These are phyloP conservation scores for Mollisia scopiformis DNA, from an alignment of 2,329 filamentous ascomycete genomes.

Conservation along the genomic window DNA sequence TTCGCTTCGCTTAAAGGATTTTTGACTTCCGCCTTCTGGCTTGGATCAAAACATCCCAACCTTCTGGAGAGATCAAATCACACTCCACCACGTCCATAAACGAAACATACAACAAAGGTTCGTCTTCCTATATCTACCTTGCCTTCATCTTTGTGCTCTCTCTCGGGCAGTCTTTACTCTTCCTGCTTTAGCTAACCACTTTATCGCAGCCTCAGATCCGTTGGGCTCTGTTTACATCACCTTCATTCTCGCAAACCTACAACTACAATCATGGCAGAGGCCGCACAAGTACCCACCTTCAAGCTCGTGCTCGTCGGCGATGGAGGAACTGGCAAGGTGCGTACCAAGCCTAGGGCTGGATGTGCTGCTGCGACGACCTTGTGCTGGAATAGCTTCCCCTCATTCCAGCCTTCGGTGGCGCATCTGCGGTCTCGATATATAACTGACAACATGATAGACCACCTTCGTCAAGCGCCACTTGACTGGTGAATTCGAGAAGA, in stretches of 20 bases:
- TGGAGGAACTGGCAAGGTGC: constrained; percentile 98
- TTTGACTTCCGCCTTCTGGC: constrained; percentile 18
- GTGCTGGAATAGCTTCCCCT: constrained; percentile 23
- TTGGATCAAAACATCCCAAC: constrained; percentile 36
- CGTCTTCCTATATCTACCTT: constrained; percentile 13
- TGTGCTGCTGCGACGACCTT: constrained; percentile 13
- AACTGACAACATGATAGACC: constrained; percentile 63
- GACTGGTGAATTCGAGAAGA: constrained; percentile 99
- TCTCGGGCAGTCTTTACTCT: background rate
- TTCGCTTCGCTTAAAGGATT: constrained; percentile 20
- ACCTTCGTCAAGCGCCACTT: constrained; percentile 99
- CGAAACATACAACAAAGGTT: constrained; percentile 32
- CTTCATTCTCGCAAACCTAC: constrained; percentile 22
- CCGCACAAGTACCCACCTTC: constrained; percentile 74
- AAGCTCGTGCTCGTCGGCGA: constrained; percentile 99
- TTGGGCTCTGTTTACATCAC: constrained; percentile 20
- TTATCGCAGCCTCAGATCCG: constrained; percentile 28
- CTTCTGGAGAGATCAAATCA: constrained; percentile 32
- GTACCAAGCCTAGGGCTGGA: constrained; percentile 33
- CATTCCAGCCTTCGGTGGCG: constrained; percentile 26
- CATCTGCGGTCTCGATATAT: constrained; percentile 13
- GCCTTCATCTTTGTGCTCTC: background rate
- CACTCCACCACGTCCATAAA: constrained; percentile 36
- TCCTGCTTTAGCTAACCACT: constrained; percentile 25
- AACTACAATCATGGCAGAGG: constrained; percentile 63